Conservation (phyloP, 441 rosid species). For the Capsella rubella region DNA sequence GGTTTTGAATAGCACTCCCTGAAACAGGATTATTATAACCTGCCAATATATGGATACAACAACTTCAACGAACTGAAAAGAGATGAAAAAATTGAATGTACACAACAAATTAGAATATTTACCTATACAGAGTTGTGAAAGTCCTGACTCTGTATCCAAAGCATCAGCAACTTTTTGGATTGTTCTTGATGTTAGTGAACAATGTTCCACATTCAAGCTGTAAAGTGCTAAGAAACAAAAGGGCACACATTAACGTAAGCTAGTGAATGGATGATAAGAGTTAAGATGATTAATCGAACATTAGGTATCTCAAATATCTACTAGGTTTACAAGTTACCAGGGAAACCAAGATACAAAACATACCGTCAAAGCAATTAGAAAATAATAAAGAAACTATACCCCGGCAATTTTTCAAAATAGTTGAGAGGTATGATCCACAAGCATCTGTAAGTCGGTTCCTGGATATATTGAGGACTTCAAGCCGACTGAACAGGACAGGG, state of each 20-base stretch:
- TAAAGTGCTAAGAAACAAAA: constrained; percentile 65
- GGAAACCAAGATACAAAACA: constrained; percentile 25
- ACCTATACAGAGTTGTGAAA: constrained; percentile 90
- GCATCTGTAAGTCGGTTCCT: constrained; percentile 98
- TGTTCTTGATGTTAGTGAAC: constrained; percentile 94
- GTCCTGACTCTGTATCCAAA: constrained; percentile 62
- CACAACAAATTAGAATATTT: constrained; percentile 34
- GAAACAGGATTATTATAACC: constrained; percentile 78
- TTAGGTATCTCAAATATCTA: constrained; percentile 7
- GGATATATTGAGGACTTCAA: constrained; percentile 92
- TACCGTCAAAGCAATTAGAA: constrained; percentile 22
- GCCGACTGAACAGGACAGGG: constrained; percentile 80
- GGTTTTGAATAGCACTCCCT: constrained; percentile 67
- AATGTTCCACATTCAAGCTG: constrained; percentile 82
- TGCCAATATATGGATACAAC: constrained; percentile 43
- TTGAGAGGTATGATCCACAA: constrained; percentile 92
- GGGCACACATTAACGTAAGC: constrained; percentile 18
- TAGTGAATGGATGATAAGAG: constrained; percentile 15
- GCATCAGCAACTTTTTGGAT: constrained; percentile 82
- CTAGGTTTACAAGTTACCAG: constrained; percentile 10
- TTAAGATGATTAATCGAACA: constrained; percentile 3
- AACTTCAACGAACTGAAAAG: constrained; percentile 27
- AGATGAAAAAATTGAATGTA: constrained; percentile 1
- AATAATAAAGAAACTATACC: constrained; percentile 50
- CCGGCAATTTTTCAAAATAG: constrained; percentile 84